A percentile compares a stretch with the other conserved stretches of the same genome.
Evolutionary conservation across 2,329 filamentous ascomycete genomes (phyloP).

Genomic region (Paecilomyces formosus): DNA sequence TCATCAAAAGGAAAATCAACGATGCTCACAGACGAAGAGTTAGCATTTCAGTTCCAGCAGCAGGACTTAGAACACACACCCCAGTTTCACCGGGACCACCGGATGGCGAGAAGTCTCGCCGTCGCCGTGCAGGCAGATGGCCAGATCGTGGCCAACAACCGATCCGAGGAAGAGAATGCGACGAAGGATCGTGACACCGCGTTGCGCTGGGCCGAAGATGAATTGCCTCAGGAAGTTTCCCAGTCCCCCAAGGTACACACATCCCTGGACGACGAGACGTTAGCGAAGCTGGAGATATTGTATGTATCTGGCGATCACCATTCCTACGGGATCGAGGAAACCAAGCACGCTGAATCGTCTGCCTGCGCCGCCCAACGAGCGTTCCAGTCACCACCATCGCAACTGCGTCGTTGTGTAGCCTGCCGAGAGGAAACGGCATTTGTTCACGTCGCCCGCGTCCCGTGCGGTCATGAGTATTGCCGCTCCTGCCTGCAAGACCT

Average conservation of each 20-base stretch:
- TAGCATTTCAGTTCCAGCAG: slow-evolving; percentile 8
- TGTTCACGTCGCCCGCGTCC: slow-evolving; percentile 15
- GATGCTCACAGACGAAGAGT: slow-evolving; percentile 9
- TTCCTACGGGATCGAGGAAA: too few species aligned
- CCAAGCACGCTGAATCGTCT: not conserved
- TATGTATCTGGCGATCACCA: not conserved
- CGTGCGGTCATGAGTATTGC: slow-evolving; percentile 46
- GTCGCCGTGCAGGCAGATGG: slow-evolving; percentile 13
- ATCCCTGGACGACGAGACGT: not conserved
- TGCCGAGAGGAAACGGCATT: slow-evolving; percentile 22
- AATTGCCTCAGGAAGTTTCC: not conserved
- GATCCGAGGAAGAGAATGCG: slow-evolving; percentile 7
- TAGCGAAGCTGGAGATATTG: not conserved
- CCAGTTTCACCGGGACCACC: slow-evolving; percentile 9
- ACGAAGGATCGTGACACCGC: slow-evolving; percentile 1
- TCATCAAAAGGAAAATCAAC: slow-evolving; percentile 7
- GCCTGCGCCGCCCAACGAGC: not conserved
- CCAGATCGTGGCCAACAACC: slow-evolving; percentile 5
- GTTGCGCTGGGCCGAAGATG: not conserved
- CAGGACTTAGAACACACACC: slow-evolving; percentile 8
- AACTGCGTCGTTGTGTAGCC: slow-evolving; percentile 3
- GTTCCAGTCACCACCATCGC: not conserved
- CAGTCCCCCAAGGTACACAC: not conserved
- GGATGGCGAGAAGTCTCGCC: slow-evolving; percentile 16
- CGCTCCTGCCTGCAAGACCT: slow-evolving; percentile 39